These are phyloP conservation scores for Penicillium ucsense DNA, from an alignment of 495 filamentous ascomycete species.

Conservation along the genomic window DNA sequence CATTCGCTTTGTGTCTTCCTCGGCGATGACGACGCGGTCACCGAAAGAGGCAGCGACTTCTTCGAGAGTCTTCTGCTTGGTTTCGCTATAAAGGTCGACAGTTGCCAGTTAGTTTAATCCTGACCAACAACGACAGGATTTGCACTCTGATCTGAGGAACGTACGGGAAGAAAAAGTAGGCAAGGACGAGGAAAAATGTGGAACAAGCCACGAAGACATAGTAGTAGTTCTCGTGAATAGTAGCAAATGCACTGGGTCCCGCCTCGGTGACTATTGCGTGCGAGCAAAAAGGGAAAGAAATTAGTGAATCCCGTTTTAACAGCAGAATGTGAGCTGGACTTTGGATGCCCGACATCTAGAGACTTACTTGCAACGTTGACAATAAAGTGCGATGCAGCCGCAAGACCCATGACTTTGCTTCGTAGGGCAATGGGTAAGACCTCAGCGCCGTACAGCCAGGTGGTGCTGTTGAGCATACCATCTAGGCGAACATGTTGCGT, in stretches of 20 bases:
- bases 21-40: conserved; percentile 40
- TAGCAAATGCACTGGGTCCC: conserved; percentile 48
- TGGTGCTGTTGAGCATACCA: conserved; percentile 49
- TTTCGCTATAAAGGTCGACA: conserved; percentile 25
- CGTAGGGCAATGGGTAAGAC: conserved; percentile 46
- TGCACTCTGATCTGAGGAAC: conserved; percentile 4
- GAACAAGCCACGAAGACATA: conserved; percentile 49
- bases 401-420: conserved; percentile 51
- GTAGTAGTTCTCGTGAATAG: conserved; percentile 51
- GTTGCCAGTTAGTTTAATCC: neutral
- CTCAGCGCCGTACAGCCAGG: conserved; percentile 53
- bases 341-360: too few species aligned
- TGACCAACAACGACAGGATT: too few species aligned
- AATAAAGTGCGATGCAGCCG: conserved; percentile 47
- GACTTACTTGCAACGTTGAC: conserved; percentile 44
- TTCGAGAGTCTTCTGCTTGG: conserved; percentile 46
- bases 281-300: too few species aligned
- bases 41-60: conserved; percentile 50
- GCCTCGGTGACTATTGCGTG: conserved; percentile 40
- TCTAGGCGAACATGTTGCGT: conserved; percentile 21
- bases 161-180: conserved; percentile 47
- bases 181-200: conserved; percentile 37
- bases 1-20: conserved; percentile 17
- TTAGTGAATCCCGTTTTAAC: too few species aligned
- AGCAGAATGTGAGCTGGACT: too few species aligned